Evolutionary conservation across 805 yeast genomes (phyloP).

Genomic region (Candida fluviatilis): DNA sequence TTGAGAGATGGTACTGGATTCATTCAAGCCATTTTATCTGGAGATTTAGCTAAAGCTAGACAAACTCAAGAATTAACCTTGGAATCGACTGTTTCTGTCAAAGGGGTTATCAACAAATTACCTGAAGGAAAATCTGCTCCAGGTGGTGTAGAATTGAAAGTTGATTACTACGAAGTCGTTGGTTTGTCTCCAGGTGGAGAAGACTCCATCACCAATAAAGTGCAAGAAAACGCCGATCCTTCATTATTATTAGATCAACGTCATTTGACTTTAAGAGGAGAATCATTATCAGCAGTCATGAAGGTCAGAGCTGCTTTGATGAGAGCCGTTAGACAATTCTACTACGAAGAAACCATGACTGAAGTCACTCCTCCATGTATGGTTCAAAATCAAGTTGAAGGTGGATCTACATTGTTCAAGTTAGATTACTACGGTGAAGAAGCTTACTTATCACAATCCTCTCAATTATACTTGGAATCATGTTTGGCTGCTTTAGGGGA

Average conservation of each 20-base stretch:
- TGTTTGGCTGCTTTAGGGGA: conserved; percentile 95
- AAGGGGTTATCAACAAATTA: conserved; percentile 74
- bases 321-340: conserved; percentile 70
- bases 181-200: conserved; percentile 97
- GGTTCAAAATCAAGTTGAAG: conserved; percentile 99
- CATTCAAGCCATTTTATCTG: conserved; percentile 81
- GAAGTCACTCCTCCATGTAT: conserved; percentile 99
- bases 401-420: conserved; percentile 94
- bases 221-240: conserved; percentile 92
- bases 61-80: conserved; percentile 80
- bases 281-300: conserved; percentile 86
- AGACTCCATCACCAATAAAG: conserved; percentile 90
- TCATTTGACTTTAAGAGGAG: conserved; percentile 95
- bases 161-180: conserved; percentile 82
- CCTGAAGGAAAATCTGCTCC: conserved; percentile 98
- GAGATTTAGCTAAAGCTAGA: conserved; percentile 89
- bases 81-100: conserved; percentile 78
- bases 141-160: conserved; percentile 92
- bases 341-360: conserved; percentile 63
- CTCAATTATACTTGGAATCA: conserved; percentile 95
- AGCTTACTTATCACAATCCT: conserved; percentile 93
- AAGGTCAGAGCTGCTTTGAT: conserved; percentile 86
- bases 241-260: conserved; percentile 89
- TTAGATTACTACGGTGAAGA: conserved; percentile 95
- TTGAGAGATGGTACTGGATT: conserved; percentile 94